These are phyloP conservation scores for Protoeuglena noctilucae DNA, from an alignment of 139 green algal species.

Conservation along the genomic window DNA sequence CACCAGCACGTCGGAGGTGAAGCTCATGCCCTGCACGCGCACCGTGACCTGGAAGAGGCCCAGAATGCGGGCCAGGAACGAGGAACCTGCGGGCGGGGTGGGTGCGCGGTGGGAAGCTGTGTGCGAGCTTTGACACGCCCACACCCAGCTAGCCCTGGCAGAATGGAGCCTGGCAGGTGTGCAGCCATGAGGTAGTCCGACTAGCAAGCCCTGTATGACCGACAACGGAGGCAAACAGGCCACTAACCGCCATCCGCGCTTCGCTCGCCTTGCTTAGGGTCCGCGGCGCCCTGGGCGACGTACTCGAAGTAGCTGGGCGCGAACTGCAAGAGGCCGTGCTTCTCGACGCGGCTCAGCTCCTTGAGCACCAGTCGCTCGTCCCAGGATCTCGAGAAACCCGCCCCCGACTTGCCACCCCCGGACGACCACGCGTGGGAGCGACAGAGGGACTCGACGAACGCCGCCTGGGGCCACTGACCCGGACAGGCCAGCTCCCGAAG, in stretches of 20 bases:
- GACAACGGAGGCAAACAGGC: no score
- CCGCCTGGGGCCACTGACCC: slow-evolving; percentile 37
- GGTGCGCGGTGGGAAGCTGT: neutral
- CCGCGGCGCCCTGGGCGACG: slow-evolving; percentile 18
- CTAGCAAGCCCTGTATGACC: no score
- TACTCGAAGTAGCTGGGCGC: slow-evolving; percentile 76
- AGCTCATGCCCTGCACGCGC: neutral
- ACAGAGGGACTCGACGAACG: slow-evolving; percentile 62
- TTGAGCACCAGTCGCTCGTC: slow-evolving; percentile 58
- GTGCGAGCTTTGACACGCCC: no score
- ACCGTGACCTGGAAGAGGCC: slow-evolving; percentile 63
- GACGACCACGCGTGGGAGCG: slow-evolving; percentile 52
- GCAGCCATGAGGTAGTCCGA: no score
- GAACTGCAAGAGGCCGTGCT: slow-evolving; percentile 9
- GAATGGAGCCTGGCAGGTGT: no score
- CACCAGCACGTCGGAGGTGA: slow-evolving; percentile 82
- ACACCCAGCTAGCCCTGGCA: no score
- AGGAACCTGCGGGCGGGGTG: no score
- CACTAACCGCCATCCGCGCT: no score
- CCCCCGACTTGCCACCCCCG: slow-evolving; percentile 68
- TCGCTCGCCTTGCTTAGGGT: slow-evolving; percentile 13
- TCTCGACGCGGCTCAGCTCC: slow-evolving; percentile 10
- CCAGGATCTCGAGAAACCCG: slow-evolving; percentile 82
- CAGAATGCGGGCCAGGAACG: slow-evolving; percentile 82
- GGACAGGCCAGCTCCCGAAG: slow-evolving; percentile 39